Percentiles rank a stretch among this genome's conserved stretches.
phyloP scores from a whole-genome alignment of 352 stramenopile genomes.

The Phytophthora idaei region DNA sequence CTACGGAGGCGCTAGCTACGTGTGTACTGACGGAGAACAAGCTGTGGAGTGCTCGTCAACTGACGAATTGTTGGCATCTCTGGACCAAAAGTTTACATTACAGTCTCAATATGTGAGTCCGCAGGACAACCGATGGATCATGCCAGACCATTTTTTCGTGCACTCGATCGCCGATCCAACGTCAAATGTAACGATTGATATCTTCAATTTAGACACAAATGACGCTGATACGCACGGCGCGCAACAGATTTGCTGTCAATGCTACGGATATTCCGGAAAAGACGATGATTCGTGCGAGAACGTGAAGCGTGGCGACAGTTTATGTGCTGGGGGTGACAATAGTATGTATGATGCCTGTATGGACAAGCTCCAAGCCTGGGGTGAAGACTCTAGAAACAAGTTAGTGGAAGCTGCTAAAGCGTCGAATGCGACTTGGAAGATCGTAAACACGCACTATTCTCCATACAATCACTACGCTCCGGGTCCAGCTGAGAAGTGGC shows the following conservation, averaged over 20 bases:
- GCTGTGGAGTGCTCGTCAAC: conserved; percentile 54
- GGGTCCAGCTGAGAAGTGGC: conserved; percentile 54
- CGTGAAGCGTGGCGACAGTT: conserved; percentile 50
- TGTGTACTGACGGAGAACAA: conserved; percentile 58
- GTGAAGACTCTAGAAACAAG: conserved; percentile 56
- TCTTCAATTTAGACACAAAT: conserved; percentile 90
- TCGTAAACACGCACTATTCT: conserved; percentile 86
- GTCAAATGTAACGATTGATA: conserved; percentile 75
- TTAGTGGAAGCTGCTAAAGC: conserved; percentile 58
- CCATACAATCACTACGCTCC: conserved; percentile 80
- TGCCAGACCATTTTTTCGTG: conserved; percentile 86
- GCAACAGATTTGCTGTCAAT: conserved; percentile 83
- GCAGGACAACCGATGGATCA: conserved; percentile 80
- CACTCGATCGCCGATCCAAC: conserved; percentile 62
- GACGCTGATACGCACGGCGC: conserved; percentile 66
- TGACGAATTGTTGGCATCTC: conserved; percentile 42
- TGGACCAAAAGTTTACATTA: conserved; percentile 76
- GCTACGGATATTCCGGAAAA: conserved; percentile 73
- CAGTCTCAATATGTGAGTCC: conserved; percentile 83
- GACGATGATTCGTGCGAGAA: conserved; percentile 59
- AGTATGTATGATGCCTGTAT: conserved; percentile 79
- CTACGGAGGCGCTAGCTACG: conserved; percentile 79
- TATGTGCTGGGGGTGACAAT: conserved; percentile 58
- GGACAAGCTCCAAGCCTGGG: conserved; percentile 63
- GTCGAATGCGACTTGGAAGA: conserved; percentile 83